Evolutionary conservation across 2,329 filamentous ascomycete genomes (phyloP).

Genomic region (Fusarium vanettenii): DNA sequence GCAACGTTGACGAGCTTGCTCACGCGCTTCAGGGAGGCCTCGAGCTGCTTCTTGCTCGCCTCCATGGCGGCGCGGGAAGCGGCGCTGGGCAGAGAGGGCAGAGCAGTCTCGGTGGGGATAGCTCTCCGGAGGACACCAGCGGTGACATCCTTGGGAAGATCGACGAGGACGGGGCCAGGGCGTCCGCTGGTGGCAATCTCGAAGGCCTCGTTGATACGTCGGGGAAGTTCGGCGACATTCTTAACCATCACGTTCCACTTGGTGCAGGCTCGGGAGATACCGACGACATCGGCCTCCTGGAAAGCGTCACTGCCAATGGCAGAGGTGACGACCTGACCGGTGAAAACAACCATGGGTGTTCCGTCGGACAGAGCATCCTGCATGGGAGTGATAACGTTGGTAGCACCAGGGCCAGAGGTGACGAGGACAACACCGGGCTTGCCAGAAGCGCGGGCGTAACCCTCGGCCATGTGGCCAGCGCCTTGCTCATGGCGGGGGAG

Average conservation of each 20-base stretch:
- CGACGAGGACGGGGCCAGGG: constrained; percentile 93
- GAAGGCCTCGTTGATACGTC: constrained; percentile 96
- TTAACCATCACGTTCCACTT: constrained; percentile 99
- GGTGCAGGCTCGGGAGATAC: constrained; percentile 93
- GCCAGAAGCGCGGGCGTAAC: constrained; percentile 92
- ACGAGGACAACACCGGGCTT: constrained; percentile 96
- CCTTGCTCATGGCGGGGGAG: constrained; percentile 97
- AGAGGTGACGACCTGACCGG: constrained; percentile 88
- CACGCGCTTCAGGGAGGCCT: constrained; percentile 79
- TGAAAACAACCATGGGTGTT: constrained; percentile 95
- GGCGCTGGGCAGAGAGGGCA: constrained; percentile 86
- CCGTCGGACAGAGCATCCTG: constrained; percentile 96
- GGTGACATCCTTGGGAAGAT: constrained; percentile 96
- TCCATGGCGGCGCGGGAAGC: constrained; percentile 83
- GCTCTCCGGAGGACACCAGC: constrained; percentile 84
- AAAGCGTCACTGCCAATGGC: constrained; percentile 96
- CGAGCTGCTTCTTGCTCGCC: constrained; percentile 76
- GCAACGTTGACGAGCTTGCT: constrained; percentile 86
- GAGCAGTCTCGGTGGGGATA: constrained; percentile 79
- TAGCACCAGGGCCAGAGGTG: constrained; percentile 95
- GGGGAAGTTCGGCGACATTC: constrained; percentile 90
- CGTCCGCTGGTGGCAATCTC: constrained; percentile 96
- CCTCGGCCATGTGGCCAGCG: constrained; percentile 98
- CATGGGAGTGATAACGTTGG: constrained; percentile 96
- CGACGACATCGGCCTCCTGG: constrained; percentile 94